phyloP scores from a whole-genome alignment of 495 filamentous ascomycete genomes.

The Aspergillus sclerotioniger region DNA sequence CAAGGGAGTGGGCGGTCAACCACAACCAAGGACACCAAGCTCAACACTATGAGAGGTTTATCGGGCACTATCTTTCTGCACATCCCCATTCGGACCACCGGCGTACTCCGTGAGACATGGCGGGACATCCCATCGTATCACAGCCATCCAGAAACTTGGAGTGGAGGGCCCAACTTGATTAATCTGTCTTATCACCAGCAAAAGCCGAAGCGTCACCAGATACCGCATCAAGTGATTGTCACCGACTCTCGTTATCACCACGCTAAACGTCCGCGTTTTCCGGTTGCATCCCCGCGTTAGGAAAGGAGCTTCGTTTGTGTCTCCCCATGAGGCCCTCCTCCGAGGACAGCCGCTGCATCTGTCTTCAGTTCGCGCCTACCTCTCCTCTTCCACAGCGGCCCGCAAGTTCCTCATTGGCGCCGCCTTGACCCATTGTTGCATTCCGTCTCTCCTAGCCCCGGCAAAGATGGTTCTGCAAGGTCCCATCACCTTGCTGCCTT shows the following conservation, averaged over 20 bases:
- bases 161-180: not conserved
- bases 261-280: not conserved
- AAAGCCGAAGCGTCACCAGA: not conserved
- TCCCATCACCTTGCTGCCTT: not conserved
- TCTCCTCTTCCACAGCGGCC: not conserved
- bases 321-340: not conserved
- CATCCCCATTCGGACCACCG: conserved; percentile 1
- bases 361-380: not conserved
- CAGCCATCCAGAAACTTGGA: not conserved
- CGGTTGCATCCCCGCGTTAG: not conserved
- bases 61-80: not conserved
- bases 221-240: not conserved
- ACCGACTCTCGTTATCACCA: not conserved
- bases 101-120: conserved; percentile 2
- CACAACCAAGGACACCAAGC: not conserved
- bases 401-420: not conserved
- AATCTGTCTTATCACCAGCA: conserved; percentile 1
- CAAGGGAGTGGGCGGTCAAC: not conserved
- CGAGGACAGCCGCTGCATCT: not conserved
- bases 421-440: not conserved
- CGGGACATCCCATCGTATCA: not conserved
- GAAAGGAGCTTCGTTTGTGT: not conserved
- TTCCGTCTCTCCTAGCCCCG: not conserved
- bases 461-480: not conserved
- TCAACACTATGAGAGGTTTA: not conserved